Evolutionary conservation across 495 filamentous ascomycete species (phyloP).

Genomic region (Mycothermus thermophilus): DNA sequence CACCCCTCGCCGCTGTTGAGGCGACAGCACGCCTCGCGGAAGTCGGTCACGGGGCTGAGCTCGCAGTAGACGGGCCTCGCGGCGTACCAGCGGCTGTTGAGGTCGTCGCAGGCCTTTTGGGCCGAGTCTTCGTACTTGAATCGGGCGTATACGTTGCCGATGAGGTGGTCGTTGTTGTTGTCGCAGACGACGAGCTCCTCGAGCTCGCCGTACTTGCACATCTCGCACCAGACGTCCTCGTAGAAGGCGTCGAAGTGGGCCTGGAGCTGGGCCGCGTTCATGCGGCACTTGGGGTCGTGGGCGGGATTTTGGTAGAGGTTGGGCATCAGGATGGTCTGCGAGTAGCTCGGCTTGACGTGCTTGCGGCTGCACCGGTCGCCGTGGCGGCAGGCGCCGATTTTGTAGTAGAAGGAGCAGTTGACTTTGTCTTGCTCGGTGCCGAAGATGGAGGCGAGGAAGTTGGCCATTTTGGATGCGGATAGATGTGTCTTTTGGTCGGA

Average conservation of each 20-base stretch:
- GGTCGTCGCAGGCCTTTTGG: constrained; percentile 79
- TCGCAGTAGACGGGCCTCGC: constrained; percentile 97
- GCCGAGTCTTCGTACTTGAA: constrained; percentile 99
- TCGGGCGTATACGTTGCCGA: constrained; percentile 97
- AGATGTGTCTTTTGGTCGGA: neutral
- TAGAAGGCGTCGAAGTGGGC: constrained; percentile 99
- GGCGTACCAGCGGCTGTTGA: constrained; percentile 95
- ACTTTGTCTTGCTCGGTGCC: constrained; percentile 97
- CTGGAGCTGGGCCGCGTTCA: constrained; percentile 87
- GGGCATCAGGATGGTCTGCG: constrained; percentile 90
- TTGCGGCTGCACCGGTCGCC: constrained; percentile 96
- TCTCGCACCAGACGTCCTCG: constrained; percentile 98
- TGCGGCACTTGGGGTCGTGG: constrained; percentile 92
- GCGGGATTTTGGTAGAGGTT: constrained; percentile 99
- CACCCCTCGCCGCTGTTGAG: constrained; percentile 92
- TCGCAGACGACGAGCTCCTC: constrained; percentile 86
- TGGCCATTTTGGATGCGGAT: constrained; percentile 44
- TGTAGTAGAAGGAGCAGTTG: constrained; percentile 35
- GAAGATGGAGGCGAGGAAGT: constrained; percentile 99
- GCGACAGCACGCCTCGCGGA: constrained; percentile 93
- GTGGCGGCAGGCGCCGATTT: constrained; percentile 93
- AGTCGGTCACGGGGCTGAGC: constrained; percentile 90
- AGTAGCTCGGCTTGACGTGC: constrained; percentile 97
- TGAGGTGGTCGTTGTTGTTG: constrained; percentile 96
- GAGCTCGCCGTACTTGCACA: constrained; percentile 86